Base-by-base conservation (phyloP, 2,329 filamentous ascomycete species). In the Penicillium sp. region DNA sequence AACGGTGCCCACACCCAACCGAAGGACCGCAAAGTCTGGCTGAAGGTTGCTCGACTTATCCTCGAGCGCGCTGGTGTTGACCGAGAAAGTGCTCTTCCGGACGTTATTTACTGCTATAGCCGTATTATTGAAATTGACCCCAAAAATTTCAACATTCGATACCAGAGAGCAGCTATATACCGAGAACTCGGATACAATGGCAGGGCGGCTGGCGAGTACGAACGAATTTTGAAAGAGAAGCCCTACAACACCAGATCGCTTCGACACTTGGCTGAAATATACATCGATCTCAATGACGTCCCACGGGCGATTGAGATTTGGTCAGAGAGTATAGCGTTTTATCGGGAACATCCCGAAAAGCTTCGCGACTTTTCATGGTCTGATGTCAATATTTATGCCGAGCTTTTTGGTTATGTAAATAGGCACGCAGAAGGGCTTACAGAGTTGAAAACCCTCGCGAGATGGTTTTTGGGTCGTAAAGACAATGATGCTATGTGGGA, bases 341-440 rank as follows among this genome's bases (percentile, higher is more conserved):
- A 79, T 54, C 65, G 73, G 44, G 69, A 69, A 8, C 65, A 75
- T 15, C 69, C 76, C 2, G 71, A 75, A 27, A 72, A 78, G 15
- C 72, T 70, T 9, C 71, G 68, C 3, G 73, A 78, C 23, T 77
- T 84, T 40, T 76, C 80, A 42, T 99, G 93, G 93, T 86, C 88
- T 46, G 89, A 97, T 68, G 78, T 95, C 34, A 89, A 91, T 54
- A 88, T 92, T 47, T 96, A 94, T 60, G 82, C 91, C 32, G 91
- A 97, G 64, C 80, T 97, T 15, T 85, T 92, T 54, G 84, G 85
- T 23, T 83, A 86, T 41, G 72, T 84, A 8, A 80, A 81, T 30
- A 79, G 83, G 47, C 88, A 86, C 62, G 72, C 78, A 5, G 80
- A 86, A 58, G 91, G 89, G 2, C 81, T 96, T 2, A 71, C 72